phyloP scores from a whole-genome alignment of 192 early-diverging fungal genomes.

The Coemansia sp. region DNA sequence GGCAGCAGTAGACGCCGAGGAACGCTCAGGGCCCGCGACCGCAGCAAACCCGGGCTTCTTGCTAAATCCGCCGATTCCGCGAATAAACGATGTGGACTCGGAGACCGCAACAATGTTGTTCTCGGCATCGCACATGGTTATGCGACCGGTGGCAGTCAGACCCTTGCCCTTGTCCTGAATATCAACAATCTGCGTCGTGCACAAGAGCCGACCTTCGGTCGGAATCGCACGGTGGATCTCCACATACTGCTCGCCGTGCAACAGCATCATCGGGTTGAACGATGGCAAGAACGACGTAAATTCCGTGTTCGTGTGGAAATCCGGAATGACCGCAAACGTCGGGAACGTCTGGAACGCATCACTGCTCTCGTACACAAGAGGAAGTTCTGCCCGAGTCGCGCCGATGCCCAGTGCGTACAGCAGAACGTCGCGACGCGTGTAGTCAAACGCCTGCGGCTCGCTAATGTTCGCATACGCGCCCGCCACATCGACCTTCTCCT shows the following conservation, averaged over 20 bases:
- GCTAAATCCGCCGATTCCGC: slow-evolving; percentile 88
- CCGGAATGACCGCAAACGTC: slow-evolving; percentile 88
- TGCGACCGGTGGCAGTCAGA: slow-evolving; percentile 58
- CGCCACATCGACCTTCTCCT: slow-evolving; percentile 63
- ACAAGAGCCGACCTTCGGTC: slow-evolving; percentile 75
- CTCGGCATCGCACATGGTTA: slow-evolving; percentile 74
- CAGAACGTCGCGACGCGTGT: slow-evolving; percentile 87
- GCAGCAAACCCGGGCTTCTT: slow-evolving; percentile 64
- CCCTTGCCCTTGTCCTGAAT: slow-evolving; percentile 96
- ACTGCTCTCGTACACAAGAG: slow-evolving; percentile 89
- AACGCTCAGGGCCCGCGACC: slow-evolving; percentile 52
- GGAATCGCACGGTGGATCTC: slow-evolving; percentile 85
- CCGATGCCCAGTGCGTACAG: slow-evolving; percentile 96
- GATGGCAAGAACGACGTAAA: slow-evolving; percentile 63
- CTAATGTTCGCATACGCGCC: slow-evolving; percentile 60
- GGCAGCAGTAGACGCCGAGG: slow-evolving; percentile 71
- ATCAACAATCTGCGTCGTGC: slow-evolving; percentile 79
- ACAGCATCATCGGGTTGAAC: slow-evolving; percentile 92
- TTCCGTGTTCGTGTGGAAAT: slow-evolving; percentile 65
- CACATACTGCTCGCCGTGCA: slow-evolving; percentile 98
- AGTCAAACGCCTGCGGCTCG: slow-evolving; percentile 63
- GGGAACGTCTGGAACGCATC: slow-evolving; percentile 85
- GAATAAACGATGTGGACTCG: slow-evolving; percentile 93
- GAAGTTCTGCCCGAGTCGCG: slow-evolving; percentile 80
- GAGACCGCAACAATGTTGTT: slow-evolving; percentile 78